phyloP scores from a whole-genome alignment of 1,284 basidiomycete genomes.

The Sparassis latifolia region DNA sequence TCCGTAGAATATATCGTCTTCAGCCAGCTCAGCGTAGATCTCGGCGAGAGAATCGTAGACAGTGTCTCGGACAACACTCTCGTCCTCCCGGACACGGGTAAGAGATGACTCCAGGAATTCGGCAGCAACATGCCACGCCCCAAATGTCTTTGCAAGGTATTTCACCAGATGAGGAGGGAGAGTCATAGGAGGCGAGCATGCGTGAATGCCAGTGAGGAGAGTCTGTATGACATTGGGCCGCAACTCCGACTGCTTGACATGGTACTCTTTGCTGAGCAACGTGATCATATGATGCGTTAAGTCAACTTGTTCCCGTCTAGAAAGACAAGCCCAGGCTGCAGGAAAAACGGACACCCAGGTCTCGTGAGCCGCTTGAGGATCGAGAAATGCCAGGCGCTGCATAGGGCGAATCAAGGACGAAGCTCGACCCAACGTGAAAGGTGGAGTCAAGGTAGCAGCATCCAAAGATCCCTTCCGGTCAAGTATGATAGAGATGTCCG shows the following conservation, averaged over 20 bases:
- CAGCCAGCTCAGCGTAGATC: conserved; percentile 91
- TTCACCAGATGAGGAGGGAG: conserved; percentile 95
- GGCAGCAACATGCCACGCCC: conserved; percentile 89
- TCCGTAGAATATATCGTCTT: conserved; percentile 98
- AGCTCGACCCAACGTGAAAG: conserved; percentile 42
- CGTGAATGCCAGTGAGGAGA: conserved; percentile 78
- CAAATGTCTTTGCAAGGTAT: conserved; percentile 94
- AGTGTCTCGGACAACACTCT: conserved; percentile 75
- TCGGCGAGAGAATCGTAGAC: conserved; percentile 92
- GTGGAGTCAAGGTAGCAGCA: conserved; percentile 21
- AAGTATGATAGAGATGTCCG: conserved; percentile 41
- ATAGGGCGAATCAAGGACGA: conserved; percentile 69
- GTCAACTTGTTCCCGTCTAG: conserved; percentile 84
- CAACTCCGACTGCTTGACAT: conserved; percentile 82
- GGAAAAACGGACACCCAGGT: conserved; percentile 92
- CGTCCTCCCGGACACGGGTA: conserved; percentile 76
- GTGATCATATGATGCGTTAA: conserved; percentile 88
- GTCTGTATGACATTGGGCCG: conserved; percentile 97
- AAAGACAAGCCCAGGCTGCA: conserved; percentile 83
- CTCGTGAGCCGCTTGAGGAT: conserved; percentile 73
- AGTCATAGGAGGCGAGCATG: conserved; percentile 81
- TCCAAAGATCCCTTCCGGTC: conserved; percentile 28
- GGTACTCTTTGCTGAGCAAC: conserved; percentile 90
- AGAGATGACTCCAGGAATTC: conserved; percentile 84
- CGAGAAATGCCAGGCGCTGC: conserved; percentile 81